Evolutionary conservation across 805 yeast genomes (phyloP).

Genomic region (Cyberlindnera mycetangii): DNA sequence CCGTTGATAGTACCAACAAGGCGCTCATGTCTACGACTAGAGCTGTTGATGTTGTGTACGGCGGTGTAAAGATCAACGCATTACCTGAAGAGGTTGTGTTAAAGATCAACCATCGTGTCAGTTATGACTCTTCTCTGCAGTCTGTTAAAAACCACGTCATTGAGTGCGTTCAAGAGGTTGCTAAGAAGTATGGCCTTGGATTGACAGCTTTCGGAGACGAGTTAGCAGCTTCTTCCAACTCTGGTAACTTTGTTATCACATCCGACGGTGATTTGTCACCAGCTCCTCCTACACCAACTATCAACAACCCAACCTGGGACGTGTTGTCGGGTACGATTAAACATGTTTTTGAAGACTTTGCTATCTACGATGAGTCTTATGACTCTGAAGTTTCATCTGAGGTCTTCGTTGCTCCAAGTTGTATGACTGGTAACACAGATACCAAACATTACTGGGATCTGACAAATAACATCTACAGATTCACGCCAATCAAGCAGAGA

Average conservation of each 20-base stretch:
- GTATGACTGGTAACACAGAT: constrained; percentile 72
- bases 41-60: constrained; percentile 40
- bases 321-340: constrained; percentile 53
- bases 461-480: constrained; percentile 59
- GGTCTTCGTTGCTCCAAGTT: constrained; percentile 51
- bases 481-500: constrained; percentile 35
- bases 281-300: constrained; percentile 18
- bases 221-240: background rate
- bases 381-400: constrained; percentile 7
- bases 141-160: constrained; percentile 23
- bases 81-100: constrained; percentile 57
- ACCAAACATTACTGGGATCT: constrained; percentile 64
- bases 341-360: constrained; percentile 48
- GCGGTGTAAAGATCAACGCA: constrained; percentile 77
- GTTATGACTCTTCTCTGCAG: constrained; percentile 48
- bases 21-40: constrained; percentile 21
- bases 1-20: constrained; percentile 10
- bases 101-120: constrained; percentile 60
- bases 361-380: constrained; percentile 8
- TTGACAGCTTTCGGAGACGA: constrained; percentile 13
- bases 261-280: constrained; percentile 12
- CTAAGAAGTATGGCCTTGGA: constrained; percentile 13
- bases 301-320: constrained; percentile 49
- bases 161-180: constrained; percentile 11
- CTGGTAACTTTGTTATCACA: constrained; percentile 11